These are phyloP conservation scores for Candida maltosa DNA, from an alignment of 805 yeast genomes.

Conservation along the genomic window DNA sequence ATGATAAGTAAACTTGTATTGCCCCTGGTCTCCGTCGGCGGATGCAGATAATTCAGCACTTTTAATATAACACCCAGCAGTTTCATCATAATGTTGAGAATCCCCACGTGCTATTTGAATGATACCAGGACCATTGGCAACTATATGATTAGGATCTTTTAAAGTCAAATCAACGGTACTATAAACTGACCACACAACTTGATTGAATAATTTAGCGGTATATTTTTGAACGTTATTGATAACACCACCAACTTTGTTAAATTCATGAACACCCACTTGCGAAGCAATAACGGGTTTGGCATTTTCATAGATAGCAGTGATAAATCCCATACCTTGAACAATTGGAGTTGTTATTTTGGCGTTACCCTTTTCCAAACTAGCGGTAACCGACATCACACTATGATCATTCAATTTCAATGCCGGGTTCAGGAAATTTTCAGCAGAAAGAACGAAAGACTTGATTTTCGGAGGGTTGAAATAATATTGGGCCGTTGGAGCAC, in stretches of 20 bases:
- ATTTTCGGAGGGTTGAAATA: constrained; percentile 68
- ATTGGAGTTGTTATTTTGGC: constrained; percentile 60
- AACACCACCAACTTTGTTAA: constrained; percentile 35
- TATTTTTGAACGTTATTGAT: constrained; percentile 49
- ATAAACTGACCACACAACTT: constrained; percentile 64
- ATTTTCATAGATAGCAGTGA: constrained; percentile 57
- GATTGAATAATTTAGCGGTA: constrained; percentile 50
- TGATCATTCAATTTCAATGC: constrained; percentile 21
- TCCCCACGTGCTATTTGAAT: constrained; percentile 61
- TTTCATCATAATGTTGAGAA: constrained; percentile 24
- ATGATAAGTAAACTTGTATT: constrained; percentile 27
- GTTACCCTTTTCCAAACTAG: constrained; percentile 12
- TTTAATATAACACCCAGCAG: constrained; percentile 30
- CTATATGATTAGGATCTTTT: constrained; percentile 35
- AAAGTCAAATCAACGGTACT: constrained; percentile 23
- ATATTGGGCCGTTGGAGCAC: constrained; percentile 49
- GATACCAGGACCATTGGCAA: constrained; percentile 23
- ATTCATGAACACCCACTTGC: constrained; percentile 59
- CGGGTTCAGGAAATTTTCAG: constrained; percentile 18
- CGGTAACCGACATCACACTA: constrained; percentile 28
- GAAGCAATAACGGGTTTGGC: constrained; percentile 56
- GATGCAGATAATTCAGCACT: constrained; percentile 15
- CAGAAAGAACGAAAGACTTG: constrained; percentile 52
- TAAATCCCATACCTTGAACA: constrained; percentile 78
- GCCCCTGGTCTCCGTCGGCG: constrained; percentile 18